These are phyloP conservation scores for Cicer judaicum DNA, from an alignment of 306 rosid species.

Conservation along the genomic window DNA sequence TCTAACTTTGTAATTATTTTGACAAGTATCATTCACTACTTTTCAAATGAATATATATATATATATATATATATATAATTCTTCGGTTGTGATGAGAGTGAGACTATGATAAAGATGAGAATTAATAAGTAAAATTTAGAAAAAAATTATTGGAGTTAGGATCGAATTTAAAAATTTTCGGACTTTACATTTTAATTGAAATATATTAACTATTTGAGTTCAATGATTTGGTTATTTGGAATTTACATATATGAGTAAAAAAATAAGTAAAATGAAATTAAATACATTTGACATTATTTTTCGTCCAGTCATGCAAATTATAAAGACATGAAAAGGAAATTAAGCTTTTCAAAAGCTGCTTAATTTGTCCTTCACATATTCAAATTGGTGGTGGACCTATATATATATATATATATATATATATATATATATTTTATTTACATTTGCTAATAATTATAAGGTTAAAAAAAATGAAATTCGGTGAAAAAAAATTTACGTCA, in stretches of 20 bases:
- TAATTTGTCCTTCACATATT: conserved; percentile 48
- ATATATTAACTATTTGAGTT: too few relatives aligned
- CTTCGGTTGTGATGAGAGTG: too few relatives aligned
- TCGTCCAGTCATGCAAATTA: conserved; percentile 59
- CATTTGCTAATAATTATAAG: conserved; percentile 44
- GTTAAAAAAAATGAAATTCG: conserved; percentile 3
- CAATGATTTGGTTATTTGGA: too few relatives aligned
- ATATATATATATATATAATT: too few relatives aligned
- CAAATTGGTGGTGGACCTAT: conserved; percentile 51
- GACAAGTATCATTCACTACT: not conserved
- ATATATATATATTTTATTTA: conserved; percentile 52
- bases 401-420: conserved; percentile 32
- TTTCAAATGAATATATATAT: too few relatives aligned
- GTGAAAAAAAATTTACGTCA: not conserved
- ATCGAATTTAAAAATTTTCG: too few relatives aligned
- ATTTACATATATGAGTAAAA: too few relatives aligned
- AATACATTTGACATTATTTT: conserved; percentile 53
- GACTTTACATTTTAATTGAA: too few relatives aligned
- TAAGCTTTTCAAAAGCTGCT: conserved; percentile 59
- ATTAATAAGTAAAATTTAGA: too few relatives aligned
- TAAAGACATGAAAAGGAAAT: conserved; percentile 48
- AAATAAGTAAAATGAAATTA: conserved; percentile 22
- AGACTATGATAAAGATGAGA: too few relatives aligned
- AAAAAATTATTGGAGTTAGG: too few relatives aligned
- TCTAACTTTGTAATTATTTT: not conserved